Base-by-base conservation (phyloP, 2,329 filamentous ascomycete genomes). In the Hortaea sp. region DNA sequence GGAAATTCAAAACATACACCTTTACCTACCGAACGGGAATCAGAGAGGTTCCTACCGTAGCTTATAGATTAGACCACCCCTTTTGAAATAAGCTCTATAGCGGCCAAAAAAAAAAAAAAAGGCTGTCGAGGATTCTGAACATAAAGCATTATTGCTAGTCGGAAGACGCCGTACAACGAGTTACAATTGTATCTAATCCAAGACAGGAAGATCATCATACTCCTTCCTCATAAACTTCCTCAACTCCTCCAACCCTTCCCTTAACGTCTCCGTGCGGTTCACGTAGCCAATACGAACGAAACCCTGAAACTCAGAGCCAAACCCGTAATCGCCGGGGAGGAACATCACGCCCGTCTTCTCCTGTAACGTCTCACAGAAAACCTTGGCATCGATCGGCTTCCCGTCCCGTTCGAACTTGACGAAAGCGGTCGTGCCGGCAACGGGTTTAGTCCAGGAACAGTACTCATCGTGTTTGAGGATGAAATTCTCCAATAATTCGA, bases 261-360 rank as follows among this genome's bases (percentile, higher is more conserved):
- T 70, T 44, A 94, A 58, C n/a, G 85, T 73, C 10, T 79, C 73
- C 0, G 84, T 88, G 55, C 82, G 74, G 57, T 79, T 82, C 1
- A 82, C 85, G 65, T 84, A 92, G 0, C 87, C 86, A 51, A 94
- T 75, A 49, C 88, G 73, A 20, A 94, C 81, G 64, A 79, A 89
- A 2, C 87, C 87, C 54, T 75, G 72, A 57, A 85, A 89, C 40
- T 86, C 81, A 35, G 73, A 64, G 0, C 87, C 88, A 63, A 94
- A 94, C 55, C 82, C 87, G 38, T 71, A 73, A 41, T 78, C 79
- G 0, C 84, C 88, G 0, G 88, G 87, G 7, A 87, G 70, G 49
- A 92, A 72, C 71, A 92, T 73, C 5, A 88, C 83, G 12, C 84
- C 84, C 0, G 76, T 82, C 65, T 81, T 76, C 43, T 80, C 74